phyloP scores from a whole-genome alignment of 208 protist species.

The Trypanosoma conorhini region DNA sequence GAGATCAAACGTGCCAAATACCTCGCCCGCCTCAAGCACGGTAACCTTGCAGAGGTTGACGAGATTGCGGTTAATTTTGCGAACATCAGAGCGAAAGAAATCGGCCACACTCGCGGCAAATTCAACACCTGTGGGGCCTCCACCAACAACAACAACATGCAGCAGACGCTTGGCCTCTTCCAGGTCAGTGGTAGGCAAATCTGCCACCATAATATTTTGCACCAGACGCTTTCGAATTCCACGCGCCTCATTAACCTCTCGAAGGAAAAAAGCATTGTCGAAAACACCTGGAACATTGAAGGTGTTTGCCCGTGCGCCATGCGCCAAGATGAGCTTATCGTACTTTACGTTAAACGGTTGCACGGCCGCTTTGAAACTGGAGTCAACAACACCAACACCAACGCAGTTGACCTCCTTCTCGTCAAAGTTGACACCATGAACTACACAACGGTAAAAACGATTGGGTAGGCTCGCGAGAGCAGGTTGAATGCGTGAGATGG shows the following conservation, averaged over 20 bases:
- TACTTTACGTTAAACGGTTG: constrained; percentile 87
- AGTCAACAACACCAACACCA: constrained; percentile 66
- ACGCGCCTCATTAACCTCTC: constrained; percentile 86
- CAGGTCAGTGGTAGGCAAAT: constrained; percentile 72
- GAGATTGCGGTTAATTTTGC: constrained; percentile 66
- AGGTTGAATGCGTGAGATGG: constrained; percentile 80
- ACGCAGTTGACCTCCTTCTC: constrained; percentile 75
- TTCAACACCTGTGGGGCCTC: constrained; percentile 90
- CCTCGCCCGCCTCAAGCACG: constrained; percentile 87
- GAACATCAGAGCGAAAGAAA: constrained; percentile 88
- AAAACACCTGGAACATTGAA: constrained; percentile 93
- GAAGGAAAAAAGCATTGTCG: constrained; percentile 90
- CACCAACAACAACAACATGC: constrained; percentile 91
- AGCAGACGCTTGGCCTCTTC: constrained; percentile 84
- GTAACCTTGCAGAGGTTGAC: constrained; percentile 79
- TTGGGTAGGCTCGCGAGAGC: constrained; percentile 78
- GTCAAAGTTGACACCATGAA: constrained; percentile 83
- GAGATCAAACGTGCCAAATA: constrained; percentile 87
- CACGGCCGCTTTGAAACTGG: constrained; percentile 60
- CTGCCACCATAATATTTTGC: constrained; percentile 92
- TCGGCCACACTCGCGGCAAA: constrained; percentile 89
- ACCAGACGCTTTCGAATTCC: constrained; percentile 90
- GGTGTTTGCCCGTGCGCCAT: constrained; percentile 88
- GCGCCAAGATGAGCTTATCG: constrained; percentile 91
- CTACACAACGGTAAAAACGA: constrained; percentile 76